Evolutionary conservation across 371 early-diverging fungal genomes (phyloP), one percentile per base, ranked within the genome.

Genomic region (Saksenaea oblongispora): DNA sequence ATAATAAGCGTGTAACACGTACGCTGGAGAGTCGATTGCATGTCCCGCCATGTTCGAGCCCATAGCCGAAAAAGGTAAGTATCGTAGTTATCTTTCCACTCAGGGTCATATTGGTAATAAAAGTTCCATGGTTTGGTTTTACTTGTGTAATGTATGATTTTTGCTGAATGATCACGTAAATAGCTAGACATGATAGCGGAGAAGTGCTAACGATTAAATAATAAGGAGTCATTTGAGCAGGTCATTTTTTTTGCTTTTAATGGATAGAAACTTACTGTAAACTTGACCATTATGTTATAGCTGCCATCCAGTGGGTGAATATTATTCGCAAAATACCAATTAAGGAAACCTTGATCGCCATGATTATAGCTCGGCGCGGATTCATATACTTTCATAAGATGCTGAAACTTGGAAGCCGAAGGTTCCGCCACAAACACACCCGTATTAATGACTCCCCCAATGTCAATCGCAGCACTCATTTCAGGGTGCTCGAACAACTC

Each of bases 91-190:
- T 76, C 69, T 55, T 65, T 54, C 73, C 76, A 76, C 54, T 70
- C 71, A n/a, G 58, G 57, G 34, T 76, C 63, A 18, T 73, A 67
- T 14, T 64, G 55, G 53, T 71, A 73, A 58, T 71, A 60, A 26
- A 73, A 73, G 34, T 72, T 70, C 76, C 76, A 73, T 18, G 76
- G 76, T 53, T 76, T 76, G 10, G 71, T 73, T 61, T 71, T 73
- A 34, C 73, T 73, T 0, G 76, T 76, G 59, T 60, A 76, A 58
- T 76, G 76, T 24, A 76, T 24, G 1, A 76, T 65, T 58, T 68
- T 71, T 24, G 62, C 76, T 9, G 61, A 66, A 22, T 73, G 65
- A 39, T 65, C 51, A 2, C 58, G 3, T 13, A 71, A 47, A 66
- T 69, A 66, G 9, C 60, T 51, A 26, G 66, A 15, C 8, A 70